These are phyloP conservation scores for Entomortierella beljakovae DNA, from an alignment of 192 early-diverging fungal species.

Conservation along the genomic window DNA sequence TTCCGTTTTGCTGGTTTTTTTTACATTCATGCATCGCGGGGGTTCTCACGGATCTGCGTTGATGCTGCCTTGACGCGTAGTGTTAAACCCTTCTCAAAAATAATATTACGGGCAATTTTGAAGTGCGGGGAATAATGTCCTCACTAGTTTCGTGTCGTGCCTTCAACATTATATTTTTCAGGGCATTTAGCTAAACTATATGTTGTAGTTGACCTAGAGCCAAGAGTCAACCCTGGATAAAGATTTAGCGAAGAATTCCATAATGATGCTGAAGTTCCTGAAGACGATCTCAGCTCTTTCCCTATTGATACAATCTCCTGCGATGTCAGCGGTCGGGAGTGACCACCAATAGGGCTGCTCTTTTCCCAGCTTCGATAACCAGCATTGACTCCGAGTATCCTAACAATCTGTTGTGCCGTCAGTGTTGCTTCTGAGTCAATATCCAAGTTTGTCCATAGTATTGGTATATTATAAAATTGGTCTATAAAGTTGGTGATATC, in stretches of 20 bases:
- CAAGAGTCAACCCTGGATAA: slow-evolving; percentile 15
- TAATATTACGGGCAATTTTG: neutral
- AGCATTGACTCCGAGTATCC: slow-evolving; percentile 25
- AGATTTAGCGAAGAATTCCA: neutral
- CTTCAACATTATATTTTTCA: slow-evolving; percentile 7
- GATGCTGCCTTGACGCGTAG: neutral
- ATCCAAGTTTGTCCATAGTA: slow-evolving; percentile 34
- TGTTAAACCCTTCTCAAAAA: neutral
- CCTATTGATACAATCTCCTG: neutral
- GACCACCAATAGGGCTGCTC: neutral
- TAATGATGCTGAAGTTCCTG: neutral
- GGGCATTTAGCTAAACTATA: slow-evolving; percentile 5
- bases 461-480: slow-evolving; percentile 24
- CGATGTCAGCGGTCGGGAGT: neutral
- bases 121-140: neutral
- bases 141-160: slow-evolving; percentile 5
- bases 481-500: slow-evolving; percentile 29
- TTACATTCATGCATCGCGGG: neutral
- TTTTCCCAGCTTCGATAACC: slow-evolving; percentile 20
- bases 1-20: no score
- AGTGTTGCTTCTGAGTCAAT: slow-evolving; percentile 12
- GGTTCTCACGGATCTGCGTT: neutral
- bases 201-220: slow-evolving; percentile 13
- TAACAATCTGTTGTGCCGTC: slow-evolving; percentile 22
- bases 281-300: neutral